These are phyloP conservation scores for Aphanomyces astaci DNA, from an alignment of 352 stramenopile genomes.

Conservation along the genomic window DNA sequence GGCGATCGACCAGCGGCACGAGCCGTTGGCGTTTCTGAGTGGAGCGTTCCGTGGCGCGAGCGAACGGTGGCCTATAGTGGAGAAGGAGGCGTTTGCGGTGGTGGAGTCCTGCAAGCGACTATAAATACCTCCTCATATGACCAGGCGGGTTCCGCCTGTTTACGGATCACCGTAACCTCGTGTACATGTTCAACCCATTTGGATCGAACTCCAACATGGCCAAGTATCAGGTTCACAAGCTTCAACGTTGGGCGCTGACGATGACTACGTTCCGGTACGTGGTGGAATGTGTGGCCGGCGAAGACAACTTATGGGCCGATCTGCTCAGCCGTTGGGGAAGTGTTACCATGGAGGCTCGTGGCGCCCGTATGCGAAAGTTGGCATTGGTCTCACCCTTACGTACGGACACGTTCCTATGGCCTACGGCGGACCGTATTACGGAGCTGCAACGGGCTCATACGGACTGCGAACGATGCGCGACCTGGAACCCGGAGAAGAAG, in stretches of 20 bases:
- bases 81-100: conserved; percentile 27
- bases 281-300: conserved; percentile 10
- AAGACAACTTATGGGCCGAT: conserved; percentile 22
- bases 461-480: neutral
- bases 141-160: conserved; percentile 22
- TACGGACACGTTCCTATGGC: conserved; percentile 21
- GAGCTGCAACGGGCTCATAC: conserved; percentile 19
- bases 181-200: conserved; percentile 28
- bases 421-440: conserved; percentile 23
- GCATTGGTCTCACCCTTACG: conserved; percentile 23
- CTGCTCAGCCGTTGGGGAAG: conserved; percentile 5
- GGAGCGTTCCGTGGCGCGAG: conserved; percentile 20
- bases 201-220: conserved; percentile 5
- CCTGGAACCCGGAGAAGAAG: neutral
- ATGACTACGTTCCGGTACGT: conserved; percentile 17
- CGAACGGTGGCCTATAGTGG: conserved; percentile 25
- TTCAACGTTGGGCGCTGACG: conserved; percentile 8
- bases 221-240: conserved; percentile 18
- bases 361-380: neutral
- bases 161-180: conserved; percentile 23
- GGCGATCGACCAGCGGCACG: conserved; percentile 24
- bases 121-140: conserved; percentile 25
- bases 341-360: neutral
- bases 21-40: conserved; percentile 26
- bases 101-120: conserved; percentile 28